Percentiles rank a stretch among this genome's conserved stretches.
Conservation (phyloP, 805 yeast species). For the Candida taoyuanica region DNA sequence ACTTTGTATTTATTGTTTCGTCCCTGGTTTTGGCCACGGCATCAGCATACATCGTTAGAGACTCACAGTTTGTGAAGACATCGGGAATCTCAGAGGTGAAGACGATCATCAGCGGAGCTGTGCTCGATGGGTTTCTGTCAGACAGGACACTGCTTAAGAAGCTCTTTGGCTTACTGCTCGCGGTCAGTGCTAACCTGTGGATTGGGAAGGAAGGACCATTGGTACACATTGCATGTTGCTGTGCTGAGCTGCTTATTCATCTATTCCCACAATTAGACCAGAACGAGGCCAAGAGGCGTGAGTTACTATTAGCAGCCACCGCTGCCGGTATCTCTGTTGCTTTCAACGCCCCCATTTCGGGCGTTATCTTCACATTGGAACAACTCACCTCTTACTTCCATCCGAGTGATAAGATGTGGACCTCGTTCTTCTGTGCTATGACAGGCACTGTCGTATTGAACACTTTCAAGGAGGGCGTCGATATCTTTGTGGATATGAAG, state of each 20-base stretch:
- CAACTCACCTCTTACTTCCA: conserved; percentile 60
- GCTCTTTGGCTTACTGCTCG: conserved; percentile 52
- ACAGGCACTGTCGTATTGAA: conserved; percentile 61
- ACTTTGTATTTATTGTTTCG: conserved; percentile 33
- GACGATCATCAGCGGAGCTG: conserved; percentile 61
- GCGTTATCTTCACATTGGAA: conserved; percentile 74
- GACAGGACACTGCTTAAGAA: conserved; percentile 49
- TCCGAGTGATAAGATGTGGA: conserved; percentile 71
- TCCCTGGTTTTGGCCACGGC: conserved; percentile 36
- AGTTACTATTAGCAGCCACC: conserved; percentile 65
- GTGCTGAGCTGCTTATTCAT: conserved; percentile 38
- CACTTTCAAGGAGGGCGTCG: conserved; percentile 40
- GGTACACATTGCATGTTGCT: conserved; percentile 71
- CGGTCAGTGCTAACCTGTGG: conserved; percentile 76
- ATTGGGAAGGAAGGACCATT: conserved; percentile 85
- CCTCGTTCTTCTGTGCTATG: conserved; percentile 75
- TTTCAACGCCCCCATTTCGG: conserved; percentile 84
- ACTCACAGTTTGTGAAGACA: conserved; percentile 37
- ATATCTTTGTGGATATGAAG: conserved; percentile 61
- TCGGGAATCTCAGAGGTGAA: conserved; percentile 77
- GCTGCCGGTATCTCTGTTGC: conserved; percentile 86
- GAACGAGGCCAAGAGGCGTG: conserved; percentile 61
- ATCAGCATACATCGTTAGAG: conserved; percentile 29
- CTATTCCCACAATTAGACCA: conserved; percentile 27
- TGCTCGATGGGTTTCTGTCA: conserved; percentile 49